Evolutionary conservation across 176 grass and related monocot genomes (phyloP).

Genomic region (Bromus sterilis): DNA sequence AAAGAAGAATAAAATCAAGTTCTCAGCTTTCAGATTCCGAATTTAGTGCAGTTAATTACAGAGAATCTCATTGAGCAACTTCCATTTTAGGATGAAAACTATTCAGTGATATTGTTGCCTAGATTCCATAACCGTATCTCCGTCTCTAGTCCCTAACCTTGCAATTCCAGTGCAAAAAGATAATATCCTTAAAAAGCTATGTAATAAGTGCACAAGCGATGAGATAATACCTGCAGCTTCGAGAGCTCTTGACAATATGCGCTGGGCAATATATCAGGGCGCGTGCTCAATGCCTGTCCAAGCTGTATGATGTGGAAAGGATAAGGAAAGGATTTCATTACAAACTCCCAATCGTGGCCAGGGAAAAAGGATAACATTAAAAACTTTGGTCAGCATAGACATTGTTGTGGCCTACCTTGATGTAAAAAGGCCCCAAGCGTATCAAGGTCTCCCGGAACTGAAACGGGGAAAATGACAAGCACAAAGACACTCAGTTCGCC

Average conservation of each 20-base stretch:
- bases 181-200: not conserved
- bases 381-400: not conserved
- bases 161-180: not conserved
- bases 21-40: not conserved
- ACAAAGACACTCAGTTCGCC: constrained; percentile 3
- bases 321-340: not conserved
- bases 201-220: not conserved
- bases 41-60: not conserved
- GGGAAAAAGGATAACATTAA: not conserved
- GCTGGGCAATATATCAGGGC: constrained; percentile 77
- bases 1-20: not conserved
- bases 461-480: constrained; percentile 30
- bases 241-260: constrained; percentile 93
- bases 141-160: not conserved
- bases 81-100: not conserved
- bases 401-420: constrained; percentile 53
- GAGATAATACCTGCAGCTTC: constrained; percentile 59
- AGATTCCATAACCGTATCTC: not conserved
- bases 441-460: constrained; percentile 94
- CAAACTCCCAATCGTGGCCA: not conserved
- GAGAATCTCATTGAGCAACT: not conserved
- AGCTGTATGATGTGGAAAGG: constrained; percentile 41
- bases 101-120: not conserved
- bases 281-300: constrained; percentile 93
- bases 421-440: constrained; percentile 85